phyloP scores from a whole-genome alignment of 306 rosid genomes.

The Quercus wislizeni region DNA sequence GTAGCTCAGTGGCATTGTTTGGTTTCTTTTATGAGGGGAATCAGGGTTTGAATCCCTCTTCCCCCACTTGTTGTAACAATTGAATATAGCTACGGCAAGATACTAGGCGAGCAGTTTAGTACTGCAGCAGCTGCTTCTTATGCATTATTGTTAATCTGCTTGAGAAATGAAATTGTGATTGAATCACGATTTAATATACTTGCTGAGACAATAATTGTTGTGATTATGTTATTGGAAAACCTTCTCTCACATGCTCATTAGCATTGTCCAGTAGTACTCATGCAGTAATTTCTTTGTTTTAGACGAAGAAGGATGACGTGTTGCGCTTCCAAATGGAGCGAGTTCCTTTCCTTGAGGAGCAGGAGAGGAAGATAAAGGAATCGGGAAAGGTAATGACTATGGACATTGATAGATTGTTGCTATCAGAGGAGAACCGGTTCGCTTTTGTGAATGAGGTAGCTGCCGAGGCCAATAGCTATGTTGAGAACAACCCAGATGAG shows the following conservation, averaged over 20 bases:
- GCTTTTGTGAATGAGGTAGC: constrained; percentile 90
- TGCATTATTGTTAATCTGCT: not conserved
- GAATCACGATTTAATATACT: not conserved
- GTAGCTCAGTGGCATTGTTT: no score
- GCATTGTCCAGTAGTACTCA: constrained; percentile 13
- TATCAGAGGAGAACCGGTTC: constrained; percentile 78
- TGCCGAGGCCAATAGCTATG: constrained; percentile 75
- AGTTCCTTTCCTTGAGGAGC: constrained; percentile 89
- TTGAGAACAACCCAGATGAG: constrained; percentile 73
- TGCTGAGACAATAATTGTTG: not conserved
- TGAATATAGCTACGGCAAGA: not conserved
- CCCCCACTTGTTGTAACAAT: no score
- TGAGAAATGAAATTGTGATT: not conserved
- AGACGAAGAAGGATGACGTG: constrained; percentile 69
- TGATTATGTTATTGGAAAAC: constrained; percentile 10
- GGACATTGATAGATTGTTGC: constrained; percentile 70
- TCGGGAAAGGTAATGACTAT: constrained; percentile 62
- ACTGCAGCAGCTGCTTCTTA: not conserved
- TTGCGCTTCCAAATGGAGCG: constrained; percentile 57
- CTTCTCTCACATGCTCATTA: not conserved
- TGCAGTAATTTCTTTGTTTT: constrained; percentile 22
- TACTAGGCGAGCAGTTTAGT: not conserved
- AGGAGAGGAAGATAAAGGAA: constrained; percentile 68
- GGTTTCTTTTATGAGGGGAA: no score
- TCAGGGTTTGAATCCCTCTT: no score